Evolutionary conservation across 371 early-diverging fungal species (phyloP), one percentile per base, ranked within the genome.

Genomic region (Mortierella sp.): DNA sequence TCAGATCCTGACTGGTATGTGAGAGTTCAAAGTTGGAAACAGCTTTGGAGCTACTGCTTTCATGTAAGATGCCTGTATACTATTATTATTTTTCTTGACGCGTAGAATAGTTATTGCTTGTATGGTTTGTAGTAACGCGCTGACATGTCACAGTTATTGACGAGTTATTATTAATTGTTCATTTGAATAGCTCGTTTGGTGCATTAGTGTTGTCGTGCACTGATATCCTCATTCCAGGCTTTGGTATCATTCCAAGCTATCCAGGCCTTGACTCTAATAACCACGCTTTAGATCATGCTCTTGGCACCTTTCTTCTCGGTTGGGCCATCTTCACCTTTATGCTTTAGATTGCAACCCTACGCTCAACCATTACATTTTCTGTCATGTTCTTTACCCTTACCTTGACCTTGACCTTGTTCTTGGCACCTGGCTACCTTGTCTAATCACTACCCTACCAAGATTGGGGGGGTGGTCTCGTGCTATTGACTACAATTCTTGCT

Each of bases 21-120:
- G 92, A 92, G 93, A 94, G 83, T 93, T 92, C 86, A 86, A 85
- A 56, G 84, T 86, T 23, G 90, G 91, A 65, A 93, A 93, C 81
- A 93, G 91, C 34, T 93, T 94, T 85, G 95, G 94, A 70, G 95
- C 93, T 59, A 94, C 94, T 26, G 94, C 93, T 7, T 94, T 94
- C 85, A 72, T 69, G 78, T 77, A 77, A 68, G 83, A 7, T 51
- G 40, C 40, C 40, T 6, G 13, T 40, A 40, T 40, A 6, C 6
- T 40, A 9, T 40, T 40, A 9, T 40, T 40, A 9, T 40, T 40
- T 40, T 40, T 40, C 40, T n/a, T n/a, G n/a, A n/a, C n/a, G n/a
- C n/a, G n/a, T n/a, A n/a, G n/a, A n/a, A n/a, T n/a, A n/a, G n/a
- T n/a, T n/a, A n/a, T n/a, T n/a, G n/a, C n/a, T n/a, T n/a, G n/a